Evolutionary conservation across 2,329 filamentous ascomycete genomes (phyloP), one percentile per base, ranked within the genome.

Genomic region (Diaporthe sp.): DNA sequence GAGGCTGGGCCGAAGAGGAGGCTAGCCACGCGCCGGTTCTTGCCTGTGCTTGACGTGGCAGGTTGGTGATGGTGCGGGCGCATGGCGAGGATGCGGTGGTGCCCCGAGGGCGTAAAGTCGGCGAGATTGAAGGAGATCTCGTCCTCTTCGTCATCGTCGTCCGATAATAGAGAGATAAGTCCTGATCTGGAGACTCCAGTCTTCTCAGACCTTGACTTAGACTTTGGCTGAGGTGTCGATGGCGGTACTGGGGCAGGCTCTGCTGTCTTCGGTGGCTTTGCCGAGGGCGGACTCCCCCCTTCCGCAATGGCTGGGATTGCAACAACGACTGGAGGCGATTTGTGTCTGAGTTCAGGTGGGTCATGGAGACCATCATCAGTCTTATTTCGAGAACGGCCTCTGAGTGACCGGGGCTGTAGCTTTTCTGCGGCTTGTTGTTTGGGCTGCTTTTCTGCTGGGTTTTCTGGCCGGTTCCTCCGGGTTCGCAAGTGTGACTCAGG

Each of bases 151-250:
- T 81, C 79, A 9, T 81, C 78, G 31, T 82, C 81, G 78, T 85
- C 83, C 9, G 86, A 83, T 15, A 87, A 78, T 74, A 88, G 83
- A 34, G 87, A 87, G 60, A 87, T 81, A 70, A 88, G 82, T 61
- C 86, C 84, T 74, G 80, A 82, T 37, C 80, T 81, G 62, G 82
- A 82, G 4, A 82, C 79, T 9, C 77, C 78, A 22, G 65, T 55
- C 44, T 68, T 77, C 55, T 39, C 46, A 15, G 17, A 25, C 28
- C 51, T 60, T 58, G 44, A 60, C 67, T 67, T 74, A 75, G 74
- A 39, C 76, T 74, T 75, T 34, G 31, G 44, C 34, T 61, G 67
- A 55, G 39, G 42, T 39, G 61, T 72, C n/a, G 71, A 67, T 28
- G 65, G 46, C 19, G 46, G 37, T 51, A 61, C 7, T 67, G 42